Evolutionary conservation across 78 protist species (phyloP).

Genomic region (Guillardia theta): DNA sequence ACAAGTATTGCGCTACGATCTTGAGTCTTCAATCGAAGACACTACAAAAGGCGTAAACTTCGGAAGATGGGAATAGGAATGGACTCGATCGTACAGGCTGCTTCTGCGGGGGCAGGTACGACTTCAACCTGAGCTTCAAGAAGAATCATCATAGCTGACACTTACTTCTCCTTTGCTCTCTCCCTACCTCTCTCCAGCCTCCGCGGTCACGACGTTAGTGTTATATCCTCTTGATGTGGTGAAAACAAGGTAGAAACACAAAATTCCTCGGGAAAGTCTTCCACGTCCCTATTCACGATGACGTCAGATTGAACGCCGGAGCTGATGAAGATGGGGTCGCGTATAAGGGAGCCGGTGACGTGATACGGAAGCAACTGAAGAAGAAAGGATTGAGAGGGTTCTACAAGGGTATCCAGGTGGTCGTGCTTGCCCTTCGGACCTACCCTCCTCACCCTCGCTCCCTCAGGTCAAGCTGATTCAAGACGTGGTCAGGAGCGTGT

Average conservation of each 20-base stretch:
- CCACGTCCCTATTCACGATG: background rate
- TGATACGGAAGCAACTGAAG: background rate
- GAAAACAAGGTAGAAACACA: background rate
- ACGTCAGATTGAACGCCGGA: background rate
- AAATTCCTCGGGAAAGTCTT: background rate
- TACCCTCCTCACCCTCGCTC: background rate
- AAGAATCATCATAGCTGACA: too few relatives aligned
- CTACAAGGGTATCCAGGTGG: background rate
- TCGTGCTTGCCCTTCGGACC: background rate
- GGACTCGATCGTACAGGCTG: too few relatives aligned
- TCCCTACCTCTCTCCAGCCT: too few relatives aligned
- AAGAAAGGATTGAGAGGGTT: background rate
- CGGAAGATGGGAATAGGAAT: too few relatives aligned
- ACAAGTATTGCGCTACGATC: too few relatives aligned
- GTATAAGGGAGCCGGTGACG: background rate
- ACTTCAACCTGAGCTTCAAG: too few relatives aligned
- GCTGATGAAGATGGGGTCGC: background rate
- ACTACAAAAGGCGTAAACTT: too few relatives aligned
- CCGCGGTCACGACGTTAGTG: background rate
- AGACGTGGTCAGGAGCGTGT: background rate
- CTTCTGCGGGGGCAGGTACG: too few relatives aligned
- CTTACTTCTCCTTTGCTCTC: too few relatives aligned
- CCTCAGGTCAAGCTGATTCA: background rate
- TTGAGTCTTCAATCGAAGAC: too few relatives aligned
- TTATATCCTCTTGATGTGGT: background rate